phyloP scores from a whole-genome alignment of 2,329 filamentous ascomycete species.

The Xylaria sp. region DNA sequence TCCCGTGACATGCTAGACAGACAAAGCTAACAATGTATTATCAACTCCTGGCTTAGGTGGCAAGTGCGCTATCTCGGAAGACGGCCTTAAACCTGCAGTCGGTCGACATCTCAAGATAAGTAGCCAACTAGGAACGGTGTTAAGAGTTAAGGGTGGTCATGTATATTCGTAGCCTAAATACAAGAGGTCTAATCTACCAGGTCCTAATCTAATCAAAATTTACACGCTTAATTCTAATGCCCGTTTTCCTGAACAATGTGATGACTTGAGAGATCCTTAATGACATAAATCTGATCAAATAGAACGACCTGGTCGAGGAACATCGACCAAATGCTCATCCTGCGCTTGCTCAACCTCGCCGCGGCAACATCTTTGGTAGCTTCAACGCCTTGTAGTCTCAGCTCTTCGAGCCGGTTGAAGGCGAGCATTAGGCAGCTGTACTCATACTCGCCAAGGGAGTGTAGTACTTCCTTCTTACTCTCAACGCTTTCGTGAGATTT shows the following conservation, averaged over 20 bases:
- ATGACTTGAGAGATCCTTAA: constrained; percentile 43
- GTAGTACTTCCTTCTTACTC: constrained; percentile 29
- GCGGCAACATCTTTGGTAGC: constrained; percentile 27
- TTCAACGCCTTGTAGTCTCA: constrained; percentile 15
- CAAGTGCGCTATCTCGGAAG: no score
- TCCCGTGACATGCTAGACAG: no score
- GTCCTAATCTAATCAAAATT: constrained; percentile 8
- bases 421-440: constrained; percentile 36
- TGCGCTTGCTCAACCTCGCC: constrained; percentile 27
- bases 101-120: background rate
- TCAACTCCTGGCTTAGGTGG: background rate
- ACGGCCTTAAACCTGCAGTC: background rate
- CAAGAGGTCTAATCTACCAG: constrained; percentile 15
- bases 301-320: constrained; percentile 50
- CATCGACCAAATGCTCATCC: constrained; percentile 36
- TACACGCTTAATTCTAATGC: constrained; percentile 18
- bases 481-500: constrained; percentile 13
- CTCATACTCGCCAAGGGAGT: constrained; percentile 47
- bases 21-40: background rate
- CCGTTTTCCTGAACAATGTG: constrained; percentile 32
- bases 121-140: no score
- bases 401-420: constrained; percentile 30
- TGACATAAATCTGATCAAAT: constrained; percentile 51
- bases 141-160: background rate
- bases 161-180: constrained; percentile 2